These are phyloP conservation scores for Pouteria campechiana DNA, from an alignment of 179 eudicot genomes.

Conservation along the genomic window DNA sequence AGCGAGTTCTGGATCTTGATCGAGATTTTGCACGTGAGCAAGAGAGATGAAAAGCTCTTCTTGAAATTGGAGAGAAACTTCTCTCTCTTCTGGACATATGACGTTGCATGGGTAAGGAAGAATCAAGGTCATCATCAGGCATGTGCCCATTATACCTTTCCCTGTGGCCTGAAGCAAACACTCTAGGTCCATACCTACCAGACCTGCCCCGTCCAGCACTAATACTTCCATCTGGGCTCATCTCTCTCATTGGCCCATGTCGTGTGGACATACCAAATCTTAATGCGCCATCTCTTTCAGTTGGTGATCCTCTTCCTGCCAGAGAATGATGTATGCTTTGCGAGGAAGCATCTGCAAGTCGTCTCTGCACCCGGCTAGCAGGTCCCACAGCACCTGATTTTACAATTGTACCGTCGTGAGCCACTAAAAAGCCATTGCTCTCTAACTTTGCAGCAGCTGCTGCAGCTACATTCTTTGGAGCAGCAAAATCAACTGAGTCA, in stretches of 20 bases:
- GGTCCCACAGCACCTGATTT: too few species aligned
- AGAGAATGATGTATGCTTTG: constrained; percentile 17
- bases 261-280: constrained; percentile 19
- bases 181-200: constrained; percentile 13
- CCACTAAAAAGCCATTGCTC: constrained; percentile 4
- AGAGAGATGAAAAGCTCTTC: constrained; percentile 21
- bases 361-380: constrained; percentile 15
- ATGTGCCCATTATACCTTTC: constrained; percentile 35
- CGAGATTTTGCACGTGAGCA: constrained; percentile 31
- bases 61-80: constrained; percentile 35
- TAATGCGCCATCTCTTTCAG: constrained; percentile 23
- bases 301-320: constrained; percentile 35
- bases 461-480: constrained; percentile 15
- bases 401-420: too few species aligned
- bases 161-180: constrained; percentile 27
- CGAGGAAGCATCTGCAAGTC: constrained; percentile 16
- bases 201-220: constrained; percentile 34
- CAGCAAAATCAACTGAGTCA: constrained; percentile 11
- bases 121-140: constrained; percentile 12
- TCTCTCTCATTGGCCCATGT: constrained; percentile 15
- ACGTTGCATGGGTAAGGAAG: constrained; percentile 17
- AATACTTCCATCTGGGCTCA: constrained; percentile 14
- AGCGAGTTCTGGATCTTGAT: constrained; percentile 63
- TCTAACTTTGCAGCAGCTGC: constrained; percentile 19
- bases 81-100: constrained; percentile 29